phyloP scores from a whole-genome alignment of 2,329 filamentous ascomycete genomes.

The Fusarium buharicum region DNA sequence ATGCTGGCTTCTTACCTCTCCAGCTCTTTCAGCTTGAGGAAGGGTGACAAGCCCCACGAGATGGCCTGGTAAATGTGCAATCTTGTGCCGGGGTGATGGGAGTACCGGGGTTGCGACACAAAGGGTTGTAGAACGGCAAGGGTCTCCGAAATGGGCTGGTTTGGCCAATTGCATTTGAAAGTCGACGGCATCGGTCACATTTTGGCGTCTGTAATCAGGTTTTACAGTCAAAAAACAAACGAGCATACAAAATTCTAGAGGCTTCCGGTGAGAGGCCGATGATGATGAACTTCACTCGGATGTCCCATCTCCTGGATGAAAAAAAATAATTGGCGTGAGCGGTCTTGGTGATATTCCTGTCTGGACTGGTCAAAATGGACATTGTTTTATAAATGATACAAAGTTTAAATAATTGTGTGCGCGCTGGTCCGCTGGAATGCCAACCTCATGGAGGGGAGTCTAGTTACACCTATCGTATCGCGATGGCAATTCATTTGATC shows the following conservation, averaged over 20 bases:
- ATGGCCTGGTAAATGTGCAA: constrained; percentile 89
- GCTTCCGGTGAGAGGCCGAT: constrained; percentile 50
- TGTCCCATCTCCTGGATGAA: constrained; percentile 39
- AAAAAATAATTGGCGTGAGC: constrained; percentile 23
- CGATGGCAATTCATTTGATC: constrained; percentile 9
- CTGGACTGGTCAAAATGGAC: constrained; percentile 31
- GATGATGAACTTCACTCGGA: constrained; percentile 47
- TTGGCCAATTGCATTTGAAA: constrained; percentile 74
- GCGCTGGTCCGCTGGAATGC: constrained; percentile 9
- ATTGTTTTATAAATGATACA: constrained; percentile 28
- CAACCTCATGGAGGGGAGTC: not conserved
- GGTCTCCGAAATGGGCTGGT: constrained; percentile 64
- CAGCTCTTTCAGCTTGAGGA: constrained; percentile 97
- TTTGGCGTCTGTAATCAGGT: constrained; percentile 74
- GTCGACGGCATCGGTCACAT: constrained; percentile 72
- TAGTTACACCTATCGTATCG: not conserved
- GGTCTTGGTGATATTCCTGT: constrained; percentile 22
- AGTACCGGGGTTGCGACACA: constrained; percentile 48
- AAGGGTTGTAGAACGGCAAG: constrained; percentile 59
- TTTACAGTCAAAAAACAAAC: constrained; percentile 67
- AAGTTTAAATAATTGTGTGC: constrained; percentile 27
- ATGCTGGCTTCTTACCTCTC: constrained; percentile 93
- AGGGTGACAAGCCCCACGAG: constrained; percentile 99
- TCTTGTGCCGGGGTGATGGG: constrained; percentile 44
- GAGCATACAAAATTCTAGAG: constrained; percentile 53